These are phyloP conservation scores for Torrubiella hemipterigena DNA, from an alignment of 2,329 filamentous ascomycete species.

Conservation along the genomic window DNA sequence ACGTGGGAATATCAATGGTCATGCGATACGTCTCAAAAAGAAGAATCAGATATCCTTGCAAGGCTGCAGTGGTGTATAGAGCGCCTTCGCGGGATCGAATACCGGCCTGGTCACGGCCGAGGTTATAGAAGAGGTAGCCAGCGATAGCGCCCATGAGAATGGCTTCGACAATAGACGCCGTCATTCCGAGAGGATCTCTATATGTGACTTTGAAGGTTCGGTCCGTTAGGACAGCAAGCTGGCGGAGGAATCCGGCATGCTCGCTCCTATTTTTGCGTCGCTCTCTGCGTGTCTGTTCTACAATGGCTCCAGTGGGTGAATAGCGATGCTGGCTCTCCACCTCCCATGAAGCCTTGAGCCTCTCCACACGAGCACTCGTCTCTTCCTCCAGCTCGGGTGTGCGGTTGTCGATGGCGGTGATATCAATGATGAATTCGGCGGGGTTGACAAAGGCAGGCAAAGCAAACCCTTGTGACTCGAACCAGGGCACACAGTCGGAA, in stretches of 20 bases:
- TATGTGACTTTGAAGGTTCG: conserved; percentile 61
- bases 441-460: conserved; percentile 66
- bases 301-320: conserved; percentile 7
- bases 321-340: conserved; percentile 20
- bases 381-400: conserved; percentile 51
- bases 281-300: conserved; percentile 4
- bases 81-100: conserved; percentile 65
- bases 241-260: conserved; percentile 47
- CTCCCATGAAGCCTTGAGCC: conserved; percentile 49
- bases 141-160: conserved; percentile 58
- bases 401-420: conserved; percentile 63
- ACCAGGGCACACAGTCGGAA: conserved; percentile 49
- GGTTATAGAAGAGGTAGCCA: conserved; percentile 60
- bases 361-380: conserved; percentile 47
- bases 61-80: conserved; percentile 56
- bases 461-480: conserved; percentile 44
- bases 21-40: conserved; percentile 67
- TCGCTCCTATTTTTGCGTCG: conserved; percentile 12
- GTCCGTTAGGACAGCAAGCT: conserved; percentile 53
- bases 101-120: conserved; percentile 54
- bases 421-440: conserved; percentile 63
- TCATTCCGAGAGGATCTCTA: conserved; percentile 66
- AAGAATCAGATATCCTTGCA: conserved; percentile 67
- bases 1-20: conserved; percentile 62
- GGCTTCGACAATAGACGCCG: conserved; percentile 57